Evolutionary conservation across 2,329 filamentous ascomycete genomes (phyloP), one percentile per base, ranked within the genome.

Genomic region (Calonectria pseudoreteaudii): DNA sequence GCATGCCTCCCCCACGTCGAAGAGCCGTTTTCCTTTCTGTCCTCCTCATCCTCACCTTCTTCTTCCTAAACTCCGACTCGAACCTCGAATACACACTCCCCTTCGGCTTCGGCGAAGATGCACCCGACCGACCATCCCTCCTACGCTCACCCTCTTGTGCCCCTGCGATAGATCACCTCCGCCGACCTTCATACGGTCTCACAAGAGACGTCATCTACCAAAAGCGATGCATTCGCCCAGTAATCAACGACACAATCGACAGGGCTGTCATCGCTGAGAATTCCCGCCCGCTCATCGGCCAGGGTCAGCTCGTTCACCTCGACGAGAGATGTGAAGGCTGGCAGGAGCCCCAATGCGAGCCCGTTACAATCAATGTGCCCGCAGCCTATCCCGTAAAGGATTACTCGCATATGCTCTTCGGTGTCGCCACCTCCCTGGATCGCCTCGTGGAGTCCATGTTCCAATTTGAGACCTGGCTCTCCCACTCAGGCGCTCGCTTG

Each of bases 401-500:
- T 11, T 89, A 90, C 75, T 83, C 85, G 0, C 86, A 91, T 66
- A 85, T 91, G 56, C 82, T 90, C 71, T 92, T 93, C 74, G 91
- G 90, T 70, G 86, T 92, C 6, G 89, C 90, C 0, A 91, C 90
- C 28, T 87, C 85, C 10, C 84, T 88, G 38, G 84, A 86, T 31
- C 86, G 91, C 41, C 81, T 92, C 70, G 82, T 86, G 49, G 85
- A 86, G 9, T 90, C 90, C 0, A 82, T 91, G 44, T 82, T 86
- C 14, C 84, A 87, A 20, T 90, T 92, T 70, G 82, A 86, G 18
- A 89, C 90, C 75, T 92, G 90, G 91, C 86, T 91, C 1, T 84
- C 87, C 2, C 84, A 87, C 50, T 88, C 88, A 0, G 86, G 86
- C 16, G 87, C 89, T 4, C 87, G 86, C 50, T 86, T 92, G 20